These are phyloP conservation scores for Hordeum vulgare DNA, from an alignment of 176 grass and related monocot genomes.

Conservation along the genomic window DNA sequence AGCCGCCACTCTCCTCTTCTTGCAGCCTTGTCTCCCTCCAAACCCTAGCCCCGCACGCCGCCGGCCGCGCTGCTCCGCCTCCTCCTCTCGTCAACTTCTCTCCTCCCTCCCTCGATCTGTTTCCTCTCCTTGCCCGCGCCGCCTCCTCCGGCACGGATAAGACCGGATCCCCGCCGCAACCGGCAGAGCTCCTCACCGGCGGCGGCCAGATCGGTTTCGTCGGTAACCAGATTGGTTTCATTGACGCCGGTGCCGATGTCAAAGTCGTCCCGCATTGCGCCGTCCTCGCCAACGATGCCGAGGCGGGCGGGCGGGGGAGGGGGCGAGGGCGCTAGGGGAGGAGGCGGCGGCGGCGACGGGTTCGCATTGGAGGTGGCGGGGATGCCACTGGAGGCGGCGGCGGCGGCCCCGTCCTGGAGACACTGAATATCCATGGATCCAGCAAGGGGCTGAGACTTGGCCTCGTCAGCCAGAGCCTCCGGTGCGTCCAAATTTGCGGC, in stretches of 20 bases:
- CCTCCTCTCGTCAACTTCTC: too few relatives aligned
- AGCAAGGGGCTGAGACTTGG: neutral
- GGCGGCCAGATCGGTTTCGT: too few relatives aligned
- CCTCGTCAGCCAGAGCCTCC: neutral
- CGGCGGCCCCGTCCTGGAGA: slow-evolving; percentile 8
- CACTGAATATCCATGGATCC: neutral
- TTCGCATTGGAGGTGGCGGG: neutral
- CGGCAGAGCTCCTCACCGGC: too few relatives aligned
- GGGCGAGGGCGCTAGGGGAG: neutral
- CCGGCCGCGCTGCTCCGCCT: too few relatives aligned
- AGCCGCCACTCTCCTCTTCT: too few relatives aligned
- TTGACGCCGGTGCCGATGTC: slow-evolving; percentile 32
- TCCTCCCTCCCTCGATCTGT: too few relatives aligned
- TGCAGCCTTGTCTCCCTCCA: too few relatives aligned
- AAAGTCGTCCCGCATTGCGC: slow-evolving; percentile 75
- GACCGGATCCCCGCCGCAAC: too few relatives aligned
- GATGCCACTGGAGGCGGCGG: neutral
- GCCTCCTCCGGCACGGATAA: too few relatives aligned
- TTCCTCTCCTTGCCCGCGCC: too few relatives aligned
- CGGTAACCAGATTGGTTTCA: slow-evolving; percentile 40
- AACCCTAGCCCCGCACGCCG: too few relatives aligned
- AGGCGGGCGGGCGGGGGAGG: slow-evolving; percentile 31
- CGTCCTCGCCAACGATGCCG: slow-evolving; percentile 65
- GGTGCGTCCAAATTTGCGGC: neutral
- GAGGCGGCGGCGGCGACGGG: neutral